Evolutionary conservation across 345 rosid species (phyloP).

Genomic region (Eutrema japonicum): DNA sequence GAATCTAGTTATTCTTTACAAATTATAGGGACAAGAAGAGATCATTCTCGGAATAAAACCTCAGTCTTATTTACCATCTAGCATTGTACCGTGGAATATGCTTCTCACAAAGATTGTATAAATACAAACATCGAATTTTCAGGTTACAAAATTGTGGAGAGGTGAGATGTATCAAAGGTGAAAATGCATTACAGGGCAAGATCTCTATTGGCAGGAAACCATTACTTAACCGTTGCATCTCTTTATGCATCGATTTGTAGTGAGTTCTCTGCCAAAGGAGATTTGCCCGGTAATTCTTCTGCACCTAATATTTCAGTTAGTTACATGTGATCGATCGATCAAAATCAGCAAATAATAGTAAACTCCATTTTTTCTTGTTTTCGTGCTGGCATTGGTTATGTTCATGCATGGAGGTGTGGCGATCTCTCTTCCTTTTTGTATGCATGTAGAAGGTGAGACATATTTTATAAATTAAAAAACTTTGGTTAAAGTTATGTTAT

Average conservation of each 20-base stretch:
- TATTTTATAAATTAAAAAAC: neutral
- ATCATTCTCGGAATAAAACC: constrained; percentile 35
- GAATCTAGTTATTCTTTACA: constrained; percentile 26
- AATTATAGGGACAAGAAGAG: neutral
- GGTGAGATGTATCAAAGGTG: constrained; percentile 33
- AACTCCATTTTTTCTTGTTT: neutral
- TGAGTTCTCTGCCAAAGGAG: constrained; percentile 49
- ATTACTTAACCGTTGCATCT: constrained; percentile 27
- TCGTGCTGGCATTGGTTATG: neutral
- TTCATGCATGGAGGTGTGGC: constrained; percentile 10
- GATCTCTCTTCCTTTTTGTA: neutral
- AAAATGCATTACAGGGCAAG: constrained; percentile 45
- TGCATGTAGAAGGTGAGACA: constrained; percentile 23
- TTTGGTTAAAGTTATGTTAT: neutral
- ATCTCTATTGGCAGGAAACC: constrained; percentile 49
- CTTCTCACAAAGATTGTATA: constrained; percentile 28
- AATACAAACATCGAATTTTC: constrained; percentile 27
- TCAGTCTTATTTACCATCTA: neutral
- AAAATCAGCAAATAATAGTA: neutral
- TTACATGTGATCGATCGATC: constrained; percentile 16
- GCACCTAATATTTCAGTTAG: constrained; percentile 7
- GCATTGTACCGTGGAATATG: constrained; percentile 43
- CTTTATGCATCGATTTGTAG: constrained; percentile 31
- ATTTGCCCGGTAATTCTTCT: constrained; percentile 48
- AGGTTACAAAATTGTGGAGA: constrained; percentile 34